Percentiles rank a stretch among this genome's conserved stretches.
These are phyloP conservation scores for Apodospora peruviana DNA, from an alignment of 495 filamentous ascomycete genomes.

Conservation along the genomic window DNA sequence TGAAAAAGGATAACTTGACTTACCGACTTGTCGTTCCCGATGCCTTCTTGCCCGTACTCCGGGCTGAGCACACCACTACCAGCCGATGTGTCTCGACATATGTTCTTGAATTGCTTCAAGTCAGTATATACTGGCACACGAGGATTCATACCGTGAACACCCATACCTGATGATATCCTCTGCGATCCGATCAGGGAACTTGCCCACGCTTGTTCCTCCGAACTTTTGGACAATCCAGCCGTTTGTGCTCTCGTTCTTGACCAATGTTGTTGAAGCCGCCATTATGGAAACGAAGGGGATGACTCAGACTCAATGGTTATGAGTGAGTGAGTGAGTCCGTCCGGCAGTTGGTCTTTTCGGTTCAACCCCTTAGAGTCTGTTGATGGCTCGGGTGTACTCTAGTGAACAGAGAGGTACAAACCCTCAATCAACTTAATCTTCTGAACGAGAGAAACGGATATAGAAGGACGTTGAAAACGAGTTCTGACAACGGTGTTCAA, in stretches of 20 bases:
- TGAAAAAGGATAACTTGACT: slow-evolving; percentile 35
- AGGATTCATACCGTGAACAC: too few relatives aligned
- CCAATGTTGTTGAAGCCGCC: slow-evolving; percentile 17
- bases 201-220: slow-evolving; percentile 64
- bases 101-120: slow-evolving; percentile 40
- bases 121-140: slow-evolving; percentile 8
- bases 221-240: slow-evolving; percentile 84
- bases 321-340: too few relatives aligned
- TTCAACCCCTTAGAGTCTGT: too few relatives aligned
- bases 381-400: too few relatives aligned
- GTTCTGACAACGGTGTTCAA: too few relatives aligned
- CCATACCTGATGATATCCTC: slow-evolving; percentile 31
- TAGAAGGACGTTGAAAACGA: too few relatives aligned
- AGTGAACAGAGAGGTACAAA: too few relatives aligned
- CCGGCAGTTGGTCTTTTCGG: too few relatives aligned
- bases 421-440: too few relatives aligned
- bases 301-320: slow-evolving; percentile 10
- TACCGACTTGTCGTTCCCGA: slow-evolving; percentile 94
- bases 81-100: slow-evolving; percentile 63
- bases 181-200: slow-evolving; percentile 36
- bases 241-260: slow-evolving; percentile 29
- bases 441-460: too few relatives aligned
- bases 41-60: slow-evolving; percentile 83
- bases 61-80: slow-evolving; percentile 87
- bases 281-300: slow-evolving; percentile 4